Percentiles rank a stretch among this genome's conserved stretches.
Evolutionary conservation across 192 early-diverging fungal species (phyloP).

Genomic region (Entomortierella lignicola): DNA sequence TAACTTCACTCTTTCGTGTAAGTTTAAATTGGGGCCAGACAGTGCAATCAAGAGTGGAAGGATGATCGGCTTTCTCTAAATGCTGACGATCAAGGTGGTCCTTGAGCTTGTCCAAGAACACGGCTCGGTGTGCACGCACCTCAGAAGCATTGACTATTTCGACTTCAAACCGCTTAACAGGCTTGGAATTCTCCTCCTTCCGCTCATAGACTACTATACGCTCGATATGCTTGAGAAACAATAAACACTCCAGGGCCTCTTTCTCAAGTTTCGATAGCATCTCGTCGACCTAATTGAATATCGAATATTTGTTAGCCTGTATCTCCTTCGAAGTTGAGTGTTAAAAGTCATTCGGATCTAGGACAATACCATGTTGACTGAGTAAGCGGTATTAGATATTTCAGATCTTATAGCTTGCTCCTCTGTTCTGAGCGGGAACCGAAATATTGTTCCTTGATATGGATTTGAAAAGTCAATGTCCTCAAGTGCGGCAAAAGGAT

Average conservation of each 20-base stretch:
- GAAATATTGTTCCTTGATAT: constrained; percentile 54
- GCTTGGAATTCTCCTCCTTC: not conserved
- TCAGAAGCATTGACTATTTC: constrained; percentile 31
- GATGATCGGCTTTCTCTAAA: no score
- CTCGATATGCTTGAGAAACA: constrained; percentile 53
- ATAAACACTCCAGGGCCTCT: constrained; percentile 32
- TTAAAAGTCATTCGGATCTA: not conserved
- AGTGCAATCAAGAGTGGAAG: constrained; percentile 15
- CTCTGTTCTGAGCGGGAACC: constrained; percentile 54
- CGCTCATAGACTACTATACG: constrained; percentile 44
- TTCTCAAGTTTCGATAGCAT: constrained; percentile 39
- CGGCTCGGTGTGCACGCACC: constrained; percentile 10
- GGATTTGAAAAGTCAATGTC: constrained; percentile 42
- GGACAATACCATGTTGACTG: constrained; percentile 17
- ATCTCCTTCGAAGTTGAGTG: no score
- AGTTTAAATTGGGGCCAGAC: constrained; percentile 13
- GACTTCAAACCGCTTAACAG: constrained; percentile 23
- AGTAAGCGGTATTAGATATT: constrained; percentile 30
- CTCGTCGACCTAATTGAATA: not conserved
- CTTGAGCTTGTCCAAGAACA: constrained; percentile 14
- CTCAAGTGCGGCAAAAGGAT: constrained; percentile 16
- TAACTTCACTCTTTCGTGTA: constrained; percentile 10
- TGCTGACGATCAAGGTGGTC: not conserved
- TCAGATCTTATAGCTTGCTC: constrained; percentile 32
- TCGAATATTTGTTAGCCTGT: not conserved